Conservation (phyloP, 2,329 filamentous ascomycete genomes). For the Dactylellina sp. region DNA sequence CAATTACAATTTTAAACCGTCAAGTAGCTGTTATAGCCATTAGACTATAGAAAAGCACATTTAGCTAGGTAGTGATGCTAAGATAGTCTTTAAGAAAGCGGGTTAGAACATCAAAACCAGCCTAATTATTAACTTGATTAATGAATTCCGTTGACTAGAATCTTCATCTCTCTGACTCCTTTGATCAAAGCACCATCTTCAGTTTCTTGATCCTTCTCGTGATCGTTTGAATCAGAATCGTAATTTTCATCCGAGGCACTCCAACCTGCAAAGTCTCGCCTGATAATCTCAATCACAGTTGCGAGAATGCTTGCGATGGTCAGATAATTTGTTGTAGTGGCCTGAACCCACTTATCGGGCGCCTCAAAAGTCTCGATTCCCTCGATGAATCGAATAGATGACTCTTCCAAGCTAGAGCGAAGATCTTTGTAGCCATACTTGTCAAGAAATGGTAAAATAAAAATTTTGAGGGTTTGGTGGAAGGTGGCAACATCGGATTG, state of each 20-base stretch:
- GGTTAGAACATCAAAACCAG: too few species aligned
- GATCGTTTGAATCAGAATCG: too few species aligned
- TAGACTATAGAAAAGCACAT: too few species aligned
- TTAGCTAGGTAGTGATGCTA: too few species aligned
- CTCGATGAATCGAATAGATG: background rate
- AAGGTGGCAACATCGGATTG: conserved; percentile 1
- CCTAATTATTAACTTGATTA: too few species aligned
- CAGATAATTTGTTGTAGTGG: background rate
- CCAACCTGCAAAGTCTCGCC: too few species aligned
- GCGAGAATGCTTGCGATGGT: background rate
- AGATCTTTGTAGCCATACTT: conserved; percentile 22
- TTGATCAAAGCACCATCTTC: background rate
- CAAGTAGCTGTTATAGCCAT: too few species aligned
- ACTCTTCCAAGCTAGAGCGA: background rate
- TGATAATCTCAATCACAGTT: background rate
- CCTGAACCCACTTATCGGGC: background rate
- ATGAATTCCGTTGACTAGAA: too few species aligned
- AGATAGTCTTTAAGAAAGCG: too few species aligned
- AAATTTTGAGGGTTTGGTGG: background rate
- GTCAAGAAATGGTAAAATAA: conserved; percentile 26
- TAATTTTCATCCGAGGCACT: too few species aligned
- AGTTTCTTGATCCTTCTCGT: too few species aligned
- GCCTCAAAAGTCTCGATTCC: background rate
- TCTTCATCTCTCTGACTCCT: background rate
- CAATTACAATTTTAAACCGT: too few species aligned